Evolutionary conservation across 805 yeast species (phyloP).

Genomic region (Hanseniaspora guilliermondii): DNA sequence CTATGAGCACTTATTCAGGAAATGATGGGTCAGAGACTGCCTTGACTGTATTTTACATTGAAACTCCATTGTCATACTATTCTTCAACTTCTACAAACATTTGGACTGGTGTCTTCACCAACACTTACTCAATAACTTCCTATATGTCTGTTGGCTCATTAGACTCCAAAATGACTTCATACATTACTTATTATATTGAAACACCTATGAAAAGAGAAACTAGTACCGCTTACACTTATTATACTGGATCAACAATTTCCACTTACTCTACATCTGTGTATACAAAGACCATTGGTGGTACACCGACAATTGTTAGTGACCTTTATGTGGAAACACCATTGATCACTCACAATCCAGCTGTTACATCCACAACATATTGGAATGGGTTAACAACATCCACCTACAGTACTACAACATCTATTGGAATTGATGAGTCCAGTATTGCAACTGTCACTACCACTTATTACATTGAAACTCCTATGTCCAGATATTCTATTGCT

Average conservation of each 20-base stretch:
- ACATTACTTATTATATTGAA: conserved; percentile 16
- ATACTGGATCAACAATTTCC: conserved; percentile 8
- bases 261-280: not conserved
- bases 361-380: conserved; percentile 11
- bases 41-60: conserved; percentile 16
- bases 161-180: conserved; percentile 14
- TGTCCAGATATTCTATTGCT: conserved; percentile 9
- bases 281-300: not conserved
- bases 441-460: conserved; percentile 15
- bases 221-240: conserved; percentile 4
- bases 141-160: conserved; percentile 14
- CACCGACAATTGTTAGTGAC: not conserved
- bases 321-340: conserved; percentile 12
- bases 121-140: conserved; percentile 12
- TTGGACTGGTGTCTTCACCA: conserved; percentile 15
- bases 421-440: conserved; percentile 10
- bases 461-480: conserved; percentile 18
- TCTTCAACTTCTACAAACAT: conserved; percentile 1
- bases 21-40: conserved; percentile 15
- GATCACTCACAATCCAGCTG: conserved; percentile 8
- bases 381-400: conserved; percentile 15
- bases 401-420: conserved; percentile 12
- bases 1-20: conserved; percentile 13
- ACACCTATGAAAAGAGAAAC: conserved; percentile 15
- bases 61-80: conserved; percentile 15